Evolutionary conservation across 108 stramenopile species (phyloP).

Genomic region (Skeletonema grethae): DNA sequence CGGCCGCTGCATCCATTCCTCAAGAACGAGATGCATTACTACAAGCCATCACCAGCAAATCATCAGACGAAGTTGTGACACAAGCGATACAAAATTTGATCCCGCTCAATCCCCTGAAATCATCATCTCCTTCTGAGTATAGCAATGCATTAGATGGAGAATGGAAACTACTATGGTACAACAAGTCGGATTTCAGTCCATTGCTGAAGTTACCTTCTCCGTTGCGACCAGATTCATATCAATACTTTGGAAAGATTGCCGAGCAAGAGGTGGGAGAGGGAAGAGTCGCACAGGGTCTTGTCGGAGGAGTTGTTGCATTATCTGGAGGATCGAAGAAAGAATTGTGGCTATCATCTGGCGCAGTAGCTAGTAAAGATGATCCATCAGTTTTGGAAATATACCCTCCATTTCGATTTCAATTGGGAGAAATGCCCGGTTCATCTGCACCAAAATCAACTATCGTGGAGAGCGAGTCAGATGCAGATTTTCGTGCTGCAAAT

Average conservation of each 20-base stretch:
- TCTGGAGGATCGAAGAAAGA: slow-evolving; percentile 16
- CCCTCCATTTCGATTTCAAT: slow-evolving; percentile 78
- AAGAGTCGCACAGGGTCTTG: slow-evolving; percentile 69
- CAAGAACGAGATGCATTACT: slow-evolving; percentile 41
- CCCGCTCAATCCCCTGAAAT: slow-evolving; percentile 21
- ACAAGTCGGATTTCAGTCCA: slow-evolving; percentile 73
- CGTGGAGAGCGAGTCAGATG: slow-evolving; percentile 69
- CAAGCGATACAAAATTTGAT: slow-evolving; percentile 34
- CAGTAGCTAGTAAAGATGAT: slow-evolving; percentile 40
- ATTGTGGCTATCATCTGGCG: slow-evolving; percentile 35
- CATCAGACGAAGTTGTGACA: slow-evolving; percentile 33
- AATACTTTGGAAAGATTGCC: slow-evolving; percentile 62
- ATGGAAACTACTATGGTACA: slow-evolving; percentile 72
- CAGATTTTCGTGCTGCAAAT: slow-evolving; percentile 76
- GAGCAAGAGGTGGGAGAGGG: slow-evolving; percentile 60
- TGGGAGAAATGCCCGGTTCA: slow-evolving; percentile 36
- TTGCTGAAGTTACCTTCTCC: slow-evolving; percentile 60
- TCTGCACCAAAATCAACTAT: slow-evolving; percentile 42
- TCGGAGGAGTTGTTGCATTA: slow-evolving; percentile 34
- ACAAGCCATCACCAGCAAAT: slow-evolving; percentile 29
- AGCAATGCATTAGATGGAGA: slow-evolving; percentile 54
- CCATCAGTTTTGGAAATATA: slow-evolving; percentile 60
- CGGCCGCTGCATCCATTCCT: background rate
- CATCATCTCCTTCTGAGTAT: slow-evolving; percentile 9
- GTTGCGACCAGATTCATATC: slow-evolving; percentile 64